Percentiles rank a stretch among this genome's conserved stretches.
Evolutionary conservation across 495 filamentous ascomycete species (phyloP).

Genomic region (Trichocladium antarcticum): DNA sequence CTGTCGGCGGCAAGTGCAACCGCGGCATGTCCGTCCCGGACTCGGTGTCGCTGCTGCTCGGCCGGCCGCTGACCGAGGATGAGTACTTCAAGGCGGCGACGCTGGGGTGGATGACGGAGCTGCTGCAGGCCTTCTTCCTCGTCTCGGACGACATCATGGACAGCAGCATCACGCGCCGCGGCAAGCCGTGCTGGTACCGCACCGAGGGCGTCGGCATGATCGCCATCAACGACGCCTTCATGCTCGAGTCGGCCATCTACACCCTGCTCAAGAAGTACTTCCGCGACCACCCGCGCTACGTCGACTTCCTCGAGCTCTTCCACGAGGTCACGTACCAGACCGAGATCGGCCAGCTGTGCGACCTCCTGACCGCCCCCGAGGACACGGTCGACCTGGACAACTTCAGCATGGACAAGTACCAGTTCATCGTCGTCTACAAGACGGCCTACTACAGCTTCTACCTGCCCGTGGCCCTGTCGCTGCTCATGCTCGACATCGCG

Average conservation of each 20-base stretch:
- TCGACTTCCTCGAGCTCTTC: conserved; percentile 88
- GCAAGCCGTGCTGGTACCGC: conserved; percentile 90
- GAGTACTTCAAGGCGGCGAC: conserved; percentile 77
- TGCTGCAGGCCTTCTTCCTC: conserved; percentile 97
- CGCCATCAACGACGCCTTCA: conserved; percentile 96
- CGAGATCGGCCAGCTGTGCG: conserved; percentile 86
- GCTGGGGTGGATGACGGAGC: conserved; percentile 92
- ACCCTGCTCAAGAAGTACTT: conserved; percentile 86
- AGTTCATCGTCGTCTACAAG: conserved; percentile 98
- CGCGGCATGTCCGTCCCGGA: conserved; percentile 96
- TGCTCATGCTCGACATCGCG: conserved; percentile 70
- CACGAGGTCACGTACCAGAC: conserved; percentile 89
- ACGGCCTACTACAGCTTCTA: conserved; percentile 99
- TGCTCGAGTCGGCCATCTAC: conserved; percentile 88
- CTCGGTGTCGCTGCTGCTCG: conserved; percentile 67
- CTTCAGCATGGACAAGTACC: conserved; percentile 91
- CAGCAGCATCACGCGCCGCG: conserved; percentile 79
- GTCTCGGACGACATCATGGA: conserved; percentile 99
- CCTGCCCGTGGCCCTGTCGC: conserved; percentile 85
- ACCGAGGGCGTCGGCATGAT: conserved; percentile 78
- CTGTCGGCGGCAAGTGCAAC: conserved; percentile 93
- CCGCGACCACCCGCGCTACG: conserved; percentile 69
- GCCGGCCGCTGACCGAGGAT: conserved; percentile 56
- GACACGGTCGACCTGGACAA: conserved; percentile 81
- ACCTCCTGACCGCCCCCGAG: conserved; percentile 91